Base-by-base conservation (phyloP, 1,284 basidiomycete species). In the Cutaneotrichosporon cutaneum region DNA sequence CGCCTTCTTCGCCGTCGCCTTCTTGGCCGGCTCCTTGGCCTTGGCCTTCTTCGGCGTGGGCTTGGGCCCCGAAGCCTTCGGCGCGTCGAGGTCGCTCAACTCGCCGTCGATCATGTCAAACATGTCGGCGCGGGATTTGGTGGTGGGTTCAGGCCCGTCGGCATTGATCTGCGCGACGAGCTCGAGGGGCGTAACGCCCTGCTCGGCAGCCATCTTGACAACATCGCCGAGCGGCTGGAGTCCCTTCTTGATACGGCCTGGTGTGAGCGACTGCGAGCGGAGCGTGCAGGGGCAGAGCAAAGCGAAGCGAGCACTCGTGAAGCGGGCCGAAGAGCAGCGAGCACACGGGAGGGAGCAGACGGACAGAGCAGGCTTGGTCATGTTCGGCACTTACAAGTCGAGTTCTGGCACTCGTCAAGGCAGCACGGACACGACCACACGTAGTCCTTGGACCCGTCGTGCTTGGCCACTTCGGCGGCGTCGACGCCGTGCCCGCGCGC, bases 341-440 rank as follows among this genome's bases (percentile, higher is more conserved):
- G 30, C 5, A 9, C 5, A 30, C 5, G 30, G 30, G 30, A 30
- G 30, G 30, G 30, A 30, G 30, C 30, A 9, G 30, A n/a, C n/a
- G n/a, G 11, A 33, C 11, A 5, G 35, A 36, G 32, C 8, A 4
- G 9, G 35, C 4, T 8, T 26, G n/a, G n/a, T 39, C 13, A 5
- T 5, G 9, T 39, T 39, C n/a, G 18, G 13, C 32, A 72, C 72
- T 65, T 33, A 74, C 74, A 76, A 4, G 53, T 58, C n/a, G 71
- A 65, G 44, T 64, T 65, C 56, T 72, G 66, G 56, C 74, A 76
- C 30, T 62, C 39, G 45, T 70, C 69, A 9, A 45, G 24, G 55
- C 74, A 76, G 39, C 70, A 69, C 2, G 73, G 73, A 60, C 74
- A 76, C 11, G 58, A 51, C 50, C 68, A 73, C 11, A 61, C 54